Percentiles rank a stretch among this genome's conserved stretches.
phyloP scores from a whole-genome alignment of 164 flowering plant species.

The Protea cynaroides region DNA sequence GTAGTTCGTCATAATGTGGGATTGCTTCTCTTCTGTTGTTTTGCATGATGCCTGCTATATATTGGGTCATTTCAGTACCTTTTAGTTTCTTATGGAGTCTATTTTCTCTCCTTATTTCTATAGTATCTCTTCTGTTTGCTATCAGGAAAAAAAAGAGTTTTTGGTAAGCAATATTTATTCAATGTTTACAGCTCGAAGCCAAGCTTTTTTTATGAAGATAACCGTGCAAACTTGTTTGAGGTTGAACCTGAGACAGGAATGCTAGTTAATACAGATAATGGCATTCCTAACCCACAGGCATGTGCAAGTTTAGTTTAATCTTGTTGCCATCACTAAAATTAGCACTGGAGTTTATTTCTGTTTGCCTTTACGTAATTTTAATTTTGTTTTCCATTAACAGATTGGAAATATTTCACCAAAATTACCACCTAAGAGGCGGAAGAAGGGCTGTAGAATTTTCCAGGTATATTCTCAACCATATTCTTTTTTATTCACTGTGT shows the following conservation, averaged over 20 bases:
- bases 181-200: constrained; percentile 69
- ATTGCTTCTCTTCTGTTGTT: too few species aligned
- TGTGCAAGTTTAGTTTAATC: constrained; percentile 7
- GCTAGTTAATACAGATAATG: constrained; percentile 90
- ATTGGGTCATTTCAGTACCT: too few species aligned
- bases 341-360: constrained; percentile 4
- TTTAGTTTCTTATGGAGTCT: too few species aligned
- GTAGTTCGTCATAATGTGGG: too few species aligned
- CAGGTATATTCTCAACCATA: constrained; percentile 45
- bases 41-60: too few species aligned
- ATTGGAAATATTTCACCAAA: constrained; percentile 49
- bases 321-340: not conserved
- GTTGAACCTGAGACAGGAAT: constrained; percentile 85
- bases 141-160: too few species aligned
- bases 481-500: not conserved
- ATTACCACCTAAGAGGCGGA: constrained; percentile 26
- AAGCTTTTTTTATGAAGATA: constrained; percentile 83
- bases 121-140: too few species aligned
- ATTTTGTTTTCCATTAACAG: constrained; percentile 25
- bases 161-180: not conserved
- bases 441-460: constrained; percentile 54
- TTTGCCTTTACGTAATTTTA: not conserved
- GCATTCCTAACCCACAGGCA: constrained; percentile 82
- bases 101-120: too few species aligned
- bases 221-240: constrained; percentile 79